A percentile compares a stretch with the other conserved stretches of the same genome.
These are phyloP conservation scores for Ehretia macrophylla DNA, from an alignment of 257 asterid species.

Conservation along the genomic window DNA sequence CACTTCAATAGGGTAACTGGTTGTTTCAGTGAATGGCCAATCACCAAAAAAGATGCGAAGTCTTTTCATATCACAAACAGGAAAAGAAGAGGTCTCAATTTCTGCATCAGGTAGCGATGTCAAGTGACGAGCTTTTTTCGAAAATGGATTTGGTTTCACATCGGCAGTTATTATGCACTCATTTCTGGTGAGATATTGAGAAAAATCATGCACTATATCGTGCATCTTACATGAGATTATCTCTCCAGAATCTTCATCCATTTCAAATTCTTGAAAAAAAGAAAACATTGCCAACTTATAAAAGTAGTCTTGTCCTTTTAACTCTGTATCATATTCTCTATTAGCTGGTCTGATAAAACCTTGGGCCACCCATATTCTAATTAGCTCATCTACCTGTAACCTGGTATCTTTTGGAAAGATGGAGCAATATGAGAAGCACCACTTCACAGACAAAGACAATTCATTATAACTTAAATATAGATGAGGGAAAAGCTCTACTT, in stretches of 20 bases:
- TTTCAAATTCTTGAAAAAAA: slow-evolving; percentile 18
- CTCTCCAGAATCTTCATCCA: neutral
- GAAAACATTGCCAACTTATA: slow-evolving; percentile 11
- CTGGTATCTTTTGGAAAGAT: no score
- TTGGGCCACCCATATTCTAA: slow-evolving; percentile 24
- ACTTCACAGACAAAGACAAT: no score
- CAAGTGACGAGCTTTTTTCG: slow-evolving; percentile 1
- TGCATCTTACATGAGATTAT: slow-evolving; percentile 16
- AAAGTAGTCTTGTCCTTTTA: slow-evolving; percentile 4
- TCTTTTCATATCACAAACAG: neutral
- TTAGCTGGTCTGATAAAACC: slow-evolving; percentile 13
- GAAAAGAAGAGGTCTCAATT: neutral
- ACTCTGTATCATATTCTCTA: slow-evolving; percentile 10
- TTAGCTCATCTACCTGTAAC: slow-evolving; percentile 16
- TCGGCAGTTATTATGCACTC: neutral
- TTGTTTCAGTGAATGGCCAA: neutral
- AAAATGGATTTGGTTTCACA: neutral
- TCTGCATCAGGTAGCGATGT: neutral
- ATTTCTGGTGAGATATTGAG: slow-evolving; percentile 11
- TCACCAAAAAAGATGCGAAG: neutral
- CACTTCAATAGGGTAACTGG: neutral
- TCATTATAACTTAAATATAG: no score
- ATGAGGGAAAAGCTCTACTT: no score
- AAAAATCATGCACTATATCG: slow-evolving; percentile 23
- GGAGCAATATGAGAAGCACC: no score